A percentile compares a stretch with the other conserved stretches of the same genome.
Conservation (phyloP, 202 grass and related monocot species). For the Cymbopogon flexuosus region DNA sequence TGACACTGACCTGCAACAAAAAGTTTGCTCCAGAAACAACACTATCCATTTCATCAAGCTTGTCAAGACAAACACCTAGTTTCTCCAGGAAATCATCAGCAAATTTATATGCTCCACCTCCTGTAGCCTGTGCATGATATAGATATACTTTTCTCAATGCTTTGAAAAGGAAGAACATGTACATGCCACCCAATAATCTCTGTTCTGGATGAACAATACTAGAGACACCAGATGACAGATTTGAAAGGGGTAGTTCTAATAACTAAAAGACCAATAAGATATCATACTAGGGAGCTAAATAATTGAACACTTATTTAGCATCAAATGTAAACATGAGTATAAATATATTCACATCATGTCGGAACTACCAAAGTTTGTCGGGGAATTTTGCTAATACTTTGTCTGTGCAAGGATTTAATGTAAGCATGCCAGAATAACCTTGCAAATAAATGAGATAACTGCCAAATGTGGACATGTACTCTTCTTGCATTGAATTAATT, state of each 20-base stretch:
- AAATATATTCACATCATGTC: neutral
- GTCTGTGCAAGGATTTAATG: neutral
- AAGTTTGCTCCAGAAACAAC: constrained; percentile 89
- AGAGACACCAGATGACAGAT: neutral
- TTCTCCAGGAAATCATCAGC: constrained; percentile 61
- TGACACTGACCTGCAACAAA: constrained; percentile 64
- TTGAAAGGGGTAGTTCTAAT: neutral
- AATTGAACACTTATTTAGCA: neutral
- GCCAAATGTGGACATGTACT: neutral
- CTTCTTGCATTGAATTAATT: neutral
- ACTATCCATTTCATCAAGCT: constrained; percentile 94
- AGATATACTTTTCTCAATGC: constrained; percentile 3
- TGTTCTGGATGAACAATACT: neutral
- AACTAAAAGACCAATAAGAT: constrained; percentile 9
- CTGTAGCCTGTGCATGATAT: constrained; percentile 62
- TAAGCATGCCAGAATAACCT: neutral
- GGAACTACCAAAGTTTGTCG: neutral
- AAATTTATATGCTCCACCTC: constrained; percentile 92
- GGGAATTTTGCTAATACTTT: constrained; percentile 5
- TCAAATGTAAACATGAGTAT: neutral
- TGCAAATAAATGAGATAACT: constrained; percentile 16
- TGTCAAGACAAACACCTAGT: constrained; percentile 85
- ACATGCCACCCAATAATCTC: neutral
- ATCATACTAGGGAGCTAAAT: neutral
- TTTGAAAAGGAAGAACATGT: constrained; percentile 6